phyloP scores from a whole-genome alignment of 2,329 filamentous ascomycete species.

The Pezicula rhizophila region DNA sequence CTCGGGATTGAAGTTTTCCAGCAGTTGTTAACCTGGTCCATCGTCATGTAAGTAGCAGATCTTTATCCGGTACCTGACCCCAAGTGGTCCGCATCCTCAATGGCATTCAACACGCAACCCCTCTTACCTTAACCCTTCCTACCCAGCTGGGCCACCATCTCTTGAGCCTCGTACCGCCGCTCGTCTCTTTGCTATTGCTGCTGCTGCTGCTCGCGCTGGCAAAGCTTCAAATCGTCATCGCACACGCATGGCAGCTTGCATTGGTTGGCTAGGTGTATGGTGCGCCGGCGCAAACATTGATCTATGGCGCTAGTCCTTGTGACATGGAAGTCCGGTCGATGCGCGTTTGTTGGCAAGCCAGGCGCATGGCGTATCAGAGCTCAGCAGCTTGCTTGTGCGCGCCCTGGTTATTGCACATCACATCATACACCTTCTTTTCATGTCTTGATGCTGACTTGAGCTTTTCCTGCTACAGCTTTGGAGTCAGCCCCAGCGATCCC shows the following conservation, averaged over 20 bases:
- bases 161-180: not conserved
- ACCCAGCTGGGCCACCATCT: not conserved
- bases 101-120: conserved; percentile 18
- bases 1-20: conserved; percentile 22
- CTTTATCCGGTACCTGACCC: conserved; percentile 20
- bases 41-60: conserved; percentile 21
- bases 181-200: conserved; percentile 2
- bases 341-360: conserved; percentile 21
- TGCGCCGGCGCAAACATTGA: conserved; percentile 23
- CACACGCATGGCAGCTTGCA: conserved; percentile 16
- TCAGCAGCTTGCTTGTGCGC: conserved; percentile 4
- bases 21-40: conserved; percentile 23
- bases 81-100: conserved; percentile 23
- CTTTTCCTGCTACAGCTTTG: conserved; percentile 21
- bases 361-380: conserved; percentile 18
- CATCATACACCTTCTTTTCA: not conserved
- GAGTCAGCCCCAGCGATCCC: conserved; percentile 22
- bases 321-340: conserved; percentile 9
- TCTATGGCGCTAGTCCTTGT: conserved; percentile 12
- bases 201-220: conserved; percentile 4
- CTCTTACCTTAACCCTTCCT: conserved; percentile 1
- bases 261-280: conserved; percentile 8
- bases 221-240: conserved; percentile 7
- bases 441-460: conserved; percentile 19
- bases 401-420: not conserved